A percentile compares a stretch with the other conserved stretches of the same genome.
Evolutionary conservation across 2,329 filamentous ascomycete genomes (phyloP).

Genomic region (Achaetomium macrosporum): DNA sequence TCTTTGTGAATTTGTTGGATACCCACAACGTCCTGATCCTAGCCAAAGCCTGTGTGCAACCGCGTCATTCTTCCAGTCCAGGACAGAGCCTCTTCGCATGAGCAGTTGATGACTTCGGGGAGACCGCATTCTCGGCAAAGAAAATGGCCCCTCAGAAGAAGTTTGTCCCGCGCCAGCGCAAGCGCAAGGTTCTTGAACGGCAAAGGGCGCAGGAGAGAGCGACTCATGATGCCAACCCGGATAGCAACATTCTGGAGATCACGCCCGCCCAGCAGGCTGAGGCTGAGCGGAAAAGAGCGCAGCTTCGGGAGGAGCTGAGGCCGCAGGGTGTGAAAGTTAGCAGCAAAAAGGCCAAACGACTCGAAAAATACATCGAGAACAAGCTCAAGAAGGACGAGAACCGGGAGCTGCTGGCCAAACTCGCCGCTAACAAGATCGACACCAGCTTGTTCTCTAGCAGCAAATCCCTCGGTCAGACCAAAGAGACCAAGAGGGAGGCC

Average conservation of each 20-base stretch:
- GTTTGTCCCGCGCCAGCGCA: slow-evolving; percentile 60
- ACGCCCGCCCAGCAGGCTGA: slow-evolving; percentile 43
- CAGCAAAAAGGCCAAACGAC: slow-evolving; percentile 59
- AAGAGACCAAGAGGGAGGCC: slow-evolving; percentile 66
- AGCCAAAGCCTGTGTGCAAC: too few relatives aligned
- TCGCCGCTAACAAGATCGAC: slow-evolving; percentile 74
- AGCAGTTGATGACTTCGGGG: not conserved
- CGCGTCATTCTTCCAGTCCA: too few relatives aligned
- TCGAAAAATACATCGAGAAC: slow-evolving; percentile 71
- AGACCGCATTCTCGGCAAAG: not conserved
- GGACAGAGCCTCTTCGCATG: not conserved
- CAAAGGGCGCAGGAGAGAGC: slow-evolving; percentile 44
- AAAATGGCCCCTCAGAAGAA: slow-evolving; percentile 33
- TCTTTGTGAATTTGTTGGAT: too few relatives aligned
- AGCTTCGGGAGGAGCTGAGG: slow-evolving; percentile 48
- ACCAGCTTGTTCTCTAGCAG: slow-evolving; percentile 75
- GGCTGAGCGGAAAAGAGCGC: slow-evolving; percentile 49
- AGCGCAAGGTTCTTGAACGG: slow-evolving; percentile 63
- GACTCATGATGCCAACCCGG: slow-evolving; percentile 35
- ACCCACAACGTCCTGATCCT: too few relatives aligned
- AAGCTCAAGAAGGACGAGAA: slow-evolving; percentile 96
- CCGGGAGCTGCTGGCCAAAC: slow-evolving; percentile 72
- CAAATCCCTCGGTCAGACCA: slow-evolving; percentile 65
- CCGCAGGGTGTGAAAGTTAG: slow-evolving; percentile 50
- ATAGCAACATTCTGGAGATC: slow-evolving; percentile 53